Evolutionary conservation across 2,329 filamentous ascomycete species (phyloP), one percentile per base, ranked within the genome.

Genomic region (Pezicula neosporulosa): DNA sequence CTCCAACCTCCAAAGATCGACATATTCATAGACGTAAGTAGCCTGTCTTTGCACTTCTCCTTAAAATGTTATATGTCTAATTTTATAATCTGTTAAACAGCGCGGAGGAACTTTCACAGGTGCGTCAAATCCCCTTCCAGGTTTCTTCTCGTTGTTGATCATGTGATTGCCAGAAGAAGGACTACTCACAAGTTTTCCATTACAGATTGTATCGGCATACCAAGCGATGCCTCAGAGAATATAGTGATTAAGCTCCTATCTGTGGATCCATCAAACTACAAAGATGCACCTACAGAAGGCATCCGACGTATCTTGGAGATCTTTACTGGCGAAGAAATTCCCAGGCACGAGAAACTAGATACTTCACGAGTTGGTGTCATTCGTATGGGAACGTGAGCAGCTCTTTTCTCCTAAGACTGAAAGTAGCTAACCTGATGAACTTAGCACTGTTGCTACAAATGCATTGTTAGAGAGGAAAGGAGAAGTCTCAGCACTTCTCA

Each of bases 231-330:
- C 71, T 37, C 46, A 47, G 81, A 87, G 65, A 83, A 88, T 55
- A 75, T 89, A 42, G 71, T 89, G 47, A 86, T 90, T 67, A 90
- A 90, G 65, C 73, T 90, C 1, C 76, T 90, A 13, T 90, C 87
- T 0, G 86, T 87, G 57, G 86, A 90, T 61, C 83, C 84, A 1
- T 69, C 73, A 19, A 86, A 86, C 66, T 87, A 87, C 66, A 71
- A 81, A 48, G 83, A 87, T 69, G 84, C 84, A 4, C 83, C 84
- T 0, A 71, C 85, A 19, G 84, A 87, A 71, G 83, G 82, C 27
- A 86, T 87, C 51, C 76, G 83, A 13, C 66, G 49, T 28, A 72
- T 86, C 1, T 73, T 87, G 37, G 80, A 79, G 46, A 76, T 70
- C 35, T 83, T 85, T 66, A 79, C 76, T 1, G 77, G 77, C 50